These are phyloP conservation scores for Aeschynomene evenia DNA, from an alignment of 306 rosid species.

Conservation along the genomic window DNA sequence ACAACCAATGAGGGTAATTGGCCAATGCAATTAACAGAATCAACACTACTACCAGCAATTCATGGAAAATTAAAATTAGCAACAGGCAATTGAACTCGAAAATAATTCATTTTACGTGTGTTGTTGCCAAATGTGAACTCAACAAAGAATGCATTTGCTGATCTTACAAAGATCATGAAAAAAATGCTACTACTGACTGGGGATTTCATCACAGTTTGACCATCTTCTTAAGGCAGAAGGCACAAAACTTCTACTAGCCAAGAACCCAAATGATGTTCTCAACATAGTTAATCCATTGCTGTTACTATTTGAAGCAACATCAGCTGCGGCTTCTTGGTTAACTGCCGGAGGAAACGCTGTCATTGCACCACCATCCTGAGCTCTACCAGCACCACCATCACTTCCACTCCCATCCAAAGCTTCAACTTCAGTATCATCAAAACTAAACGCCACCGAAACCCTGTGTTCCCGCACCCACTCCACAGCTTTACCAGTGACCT, in stretches of 20 bases:
- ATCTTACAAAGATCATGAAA: conserved; percentile 25
- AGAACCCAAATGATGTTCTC: conserved; percentile 51
- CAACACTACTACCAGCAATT: conserved; percentile 1
- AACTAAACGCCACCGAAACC: conserved; percentile 55
- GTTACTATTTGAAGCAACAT: conserved; percentile 44
- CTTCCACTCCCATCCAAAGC: conserved; percentile 44
- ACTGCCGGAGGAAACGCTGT: conserved; percentile 28
- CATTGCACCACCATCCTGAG: conserved; percentile 28
- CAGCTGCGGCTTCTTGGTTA: conserved; percentile 6
- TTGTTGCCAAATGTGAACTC: not conserved
- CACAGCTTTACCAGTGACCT: conserved; percentile 54
- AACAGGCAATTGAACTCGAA: conserved; percentile 25
- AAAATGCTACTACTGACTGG: conserved; percentile 23
- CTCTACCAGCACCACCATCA: conserved; percentile 38
- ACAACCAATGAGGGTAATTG: not conserved
- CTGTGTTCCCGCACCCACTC: conserved; percentile 67
- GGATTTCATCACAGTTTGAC: conserved; percentile 36
- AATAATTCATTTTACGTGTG: not conserved
- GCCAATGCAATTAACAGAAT: not conserved
- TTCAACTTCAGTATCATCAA: conserved; percentile 55
- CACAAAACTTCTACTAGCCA: conserved; percentile 48
- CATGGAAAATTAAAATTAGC: conserved; percentile 11
- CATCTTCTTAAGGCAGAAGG: conserved; percentile 58
- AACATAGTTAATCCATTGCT: conserved; percentile 41
- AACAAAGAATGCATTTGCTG: conserved; percentile 22